Evolutionary conservation across 2,329 filamentous ascomycete genomes (phyloP), one percentile per base, ranked within the genome.

Genomic region (Mariannaea elegans): DNA sequence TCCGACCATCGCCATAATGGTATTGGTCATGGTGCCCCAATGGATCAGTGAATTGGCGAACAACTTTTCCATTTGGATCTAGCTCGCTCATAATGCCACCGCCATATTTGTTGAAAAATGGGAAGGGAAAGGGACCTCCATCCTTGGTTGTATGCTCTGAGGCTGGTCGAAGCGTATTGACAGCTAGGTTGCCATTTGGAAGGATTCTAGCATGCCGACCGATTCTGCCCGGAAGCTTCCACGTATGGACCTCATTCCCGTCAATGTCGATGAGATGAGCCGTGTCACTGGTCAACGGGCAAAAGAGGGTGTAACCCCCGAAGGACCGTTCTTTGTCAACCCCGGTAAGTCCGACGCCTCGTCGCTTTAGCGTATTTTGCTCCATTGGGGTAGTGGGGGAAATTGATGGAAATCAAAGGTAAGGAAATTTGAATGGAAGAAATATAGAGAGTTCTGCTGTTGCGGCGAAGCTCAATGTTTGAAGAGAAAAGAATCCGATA

Each of bases 81-180:
- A 73, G 63, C 38, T 73, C 71, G 32, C 67, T 71, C 71, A 73
- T 73, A 7, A 73, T 32, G 0, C 71, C 71, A 0, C 71, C 71
- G 0, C 71, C 71, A 29, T 73, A 73, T 19, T 73, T 73, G 63
- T 72, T 64, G 42, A 72, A 73, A 56, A 72, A 73, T 2, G 66
- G 69, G 18, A 73, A 73, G 0, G 71, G 71, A 12, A 58, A 72
- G 1, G 68, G 62, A 0, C 61, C 65, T 0, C 67, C 69, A 23
- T 70, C 59, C 4, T 59, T 61, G 7, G 66, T 71, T 0, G 58
- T 65, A 1, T 58, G 23, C 1, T 68, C 36, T 16, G 57, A 8
- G 0, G 61, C 31, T 3, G 56, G 47, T 1, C 65, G 66, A 2
- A 73, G 65, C 2, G 71, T 73, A 24, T 73, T 73, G 47, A 71